phyloP scores from a whole-genome alignment of 768 basidiomycete genomes.

The Kwoniella botswanensis region DNA sequence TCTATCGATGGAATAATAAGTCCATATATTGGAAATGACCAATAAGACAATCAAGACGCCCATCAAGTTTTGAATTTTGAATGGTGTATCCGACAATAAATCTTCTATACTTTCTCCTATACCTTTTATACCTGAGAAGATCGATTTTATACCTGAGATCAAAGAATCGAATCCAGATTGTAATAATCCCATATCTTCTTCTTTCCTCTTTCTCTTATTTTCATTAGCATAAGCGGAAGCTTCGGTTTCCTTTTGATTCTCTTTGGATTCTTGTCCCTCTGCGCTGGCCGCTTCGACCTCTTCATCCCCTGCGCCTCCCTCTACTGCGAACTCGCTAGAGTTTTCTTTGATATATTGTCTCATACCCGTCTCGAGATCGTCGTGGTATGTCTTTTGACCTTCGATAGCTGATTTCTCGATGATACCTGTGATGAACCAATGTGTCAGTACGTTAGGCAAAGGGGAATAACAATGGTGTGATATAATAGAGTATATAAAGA shows the following conservation, averaged over 20 bases:
- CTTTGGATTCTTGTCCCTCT: constrained; percentile 8
- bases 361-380: constrained; percentile 82
- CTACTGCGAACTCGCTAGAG: constrained; percentile 84
- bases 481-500: no score
- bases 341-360: constrained; percentile 86
- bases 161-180: constrained; percentile 46
- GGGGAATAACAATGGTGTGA: no score
- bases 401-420: constrained; percentile 90
- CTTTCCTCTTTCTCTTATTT: constrained; percentile 35
- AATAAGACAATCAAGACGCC: constrained; percentile 39
- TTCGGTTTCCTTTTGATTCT: constrained; percentile 21
- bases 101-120: constrained; percentile 35
- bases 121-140: constrained; percentile 38
- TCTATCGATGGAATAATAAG: constrained; percentile 38
- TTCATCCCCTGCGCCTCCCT: constrained; percentile 60
- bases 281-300: constrained; percentile 17
- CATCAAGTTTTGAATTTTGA: constrained; percentile 34
- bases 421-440: constrained; percentile 68
- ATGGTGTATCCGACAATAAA: constrained; percentile 35
- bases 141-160: constrained; percentile 36
- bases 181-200: constrained; percentile 40
- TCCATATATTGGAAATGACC: constrained; percentile 52
- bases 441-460: background rate
- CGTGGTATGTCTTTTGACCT: constrained; percentile 86
- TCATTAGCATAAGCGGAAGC: constrained; percentile 42